Evolutionary conservation across 306 rosid species (phyloP).

Genomic region (Vigna hirtella): DNA sequence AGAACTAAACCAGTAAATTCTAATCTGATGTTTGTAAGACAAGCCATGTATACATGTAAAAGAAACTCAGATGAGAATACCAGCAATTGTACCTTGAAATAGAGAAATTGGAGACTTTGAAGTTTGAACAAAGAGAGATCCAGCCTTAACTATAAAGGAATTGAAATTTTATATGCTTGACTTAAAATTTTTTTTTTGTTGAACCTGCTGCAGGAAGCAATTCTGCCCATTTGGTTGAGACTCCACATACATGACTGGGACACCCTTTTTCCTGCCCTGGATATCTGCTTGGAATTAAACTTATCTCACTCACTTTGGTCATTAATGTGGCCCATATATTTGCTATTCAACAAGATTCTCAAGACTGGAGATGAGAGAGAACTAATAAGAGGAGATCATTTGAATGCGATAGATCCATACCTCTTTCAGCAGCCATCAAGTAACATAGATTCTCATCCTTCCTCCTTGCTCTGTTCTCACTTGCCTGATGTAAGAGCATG

Average conservation of each 20-base stretch:
- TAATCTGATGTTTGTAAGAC: conserved; percentile 39
- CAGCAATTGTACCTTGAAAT: background rate
- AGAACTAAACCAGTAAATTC: conserved; percentile 23
- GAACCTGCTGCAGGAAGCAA: conserved; percentile 60
- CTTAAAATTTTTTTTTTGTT: conserved; percentile 39
- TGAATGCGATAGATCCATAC: conserved; percentile 56
- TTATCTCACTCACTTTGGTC: conserved; percentile 42
- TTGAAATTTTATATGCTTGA: conserved; percentile 27
- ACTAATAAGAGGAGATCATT: conserved; percentile 53
- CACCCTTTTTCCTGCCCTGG: conserved; percentile 26
- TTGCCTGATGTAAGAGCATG: conserved; percentile 73
- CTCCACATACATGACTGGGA: conserved; percentile 33
- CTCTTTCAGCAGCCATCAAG: conserved; percentile 49
- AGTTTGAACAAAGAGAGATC: background rate
- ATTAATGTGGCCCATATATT: conserved; percentile 88
- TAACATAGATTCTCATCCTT: conserved; percentile 47
- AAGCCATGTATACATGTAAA: conserved; percentile 36
- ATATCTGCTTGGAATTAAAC: conserved; percentile 39
- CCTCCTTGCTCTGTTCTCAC: conserved; percentile 54
- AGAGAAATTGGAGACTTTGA: background rate
- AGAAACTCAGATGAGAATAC: too few species aligned
- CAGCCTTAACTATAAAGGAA: background rate
- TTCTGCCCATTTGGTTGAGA: conserved; percentile 35
- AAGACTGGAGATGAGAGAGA: conserved; percentile 60
- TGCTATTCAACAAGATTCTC: conserved; percentile 72